Evolutionary conservation across 192 early-diverging fungal genomes (phyloP).

Genomic region (Powellomyces hirtus): DNA sequence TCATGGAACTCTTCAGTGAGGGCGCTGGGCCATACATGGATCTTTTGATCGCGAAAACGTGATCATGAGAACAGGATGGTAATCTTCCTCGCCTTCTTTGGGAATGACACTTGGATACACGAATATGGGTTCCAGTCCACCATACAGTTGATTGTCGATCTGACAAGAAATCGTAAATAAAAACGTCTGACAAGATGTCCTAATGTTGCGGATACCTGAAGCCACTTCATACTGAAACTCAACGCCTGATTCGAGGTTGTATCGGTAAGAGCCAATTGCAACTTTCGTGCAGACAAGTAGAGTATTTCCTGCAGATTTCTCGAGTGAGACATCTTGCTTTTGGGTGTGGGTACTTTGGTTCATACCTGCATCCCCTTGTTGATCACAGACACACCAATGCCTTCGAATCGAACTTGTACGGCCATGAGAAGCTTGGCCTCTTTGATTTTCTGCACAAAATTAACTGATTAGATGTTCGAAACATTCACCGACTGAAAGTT

Average conservation of each 20-base stretch:
- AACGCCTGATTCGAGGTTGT: constrained; percentile 78
- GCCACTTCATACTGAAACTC: constrained; percentile 80
- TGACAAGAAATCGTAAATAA: no score
- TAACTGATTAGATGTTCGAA: neutral
- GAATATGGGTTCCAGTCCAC: constrained; percentile 84
- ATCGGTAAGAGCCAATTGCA: constrained; percentile 77
- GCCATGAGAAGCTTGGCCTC: constrained; percentile 45
- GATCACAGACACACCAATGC: constrained; percentile 90
- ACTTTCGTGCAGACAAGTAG: constrained; percentile 75
- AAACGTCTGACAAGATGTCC: no score
- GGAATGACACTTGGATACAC: constrained; percentile 88
- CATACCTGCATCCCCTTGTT: constrained; percentile 68
- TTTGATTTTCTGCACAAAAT: no score
- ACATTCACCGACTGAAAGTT: neutral
- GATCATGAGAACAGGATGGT: constrained; percentile 58
- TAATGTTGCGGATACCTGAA: constrained; percentile 72
- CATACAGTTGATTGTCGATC: constrained; percentile 95
- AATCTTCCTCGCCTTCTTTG: constrained; percentile 66
- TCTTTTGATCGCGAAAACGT: constrained; percentile 85
- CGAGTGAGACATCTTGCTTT: neutral
- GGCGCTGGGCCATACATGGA: constrained; percentile 51
- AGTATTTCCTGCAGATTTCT: constrained; percentile 80
- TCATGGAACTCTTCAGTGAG: neutral
- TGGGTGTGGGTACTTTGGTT: neutral
- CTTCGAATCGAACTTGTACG: constrained; percentile 74